Conservation (phyloP, 2,329 filamentous ascomycete genomes). For the Aureobasidium namibiae region DNA sequence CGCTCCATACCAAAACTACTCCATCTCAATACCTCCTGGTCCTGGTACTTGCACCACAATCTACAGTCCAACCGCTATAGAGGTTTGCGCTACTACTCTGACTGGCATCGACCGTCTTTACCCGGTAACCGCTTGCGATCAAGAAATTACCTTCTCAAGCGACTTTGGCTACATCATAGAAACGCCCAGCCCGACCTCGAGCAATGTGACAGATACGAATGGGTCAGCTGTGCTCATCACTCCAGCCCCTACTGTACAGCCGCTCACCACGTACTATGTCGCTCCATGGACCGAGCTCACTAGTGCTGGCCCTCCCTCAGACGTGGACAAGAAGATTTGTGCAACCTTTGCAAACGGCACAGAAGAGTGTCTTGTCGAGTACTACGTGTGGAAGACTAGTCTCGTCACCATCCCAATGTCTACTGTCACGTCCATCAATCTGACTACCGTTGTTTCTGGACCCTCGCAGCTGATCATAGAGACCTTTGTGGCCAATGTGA, state of each 20-base stretch:
- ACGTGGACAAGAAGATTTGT: slow-evolving; percentile 37
- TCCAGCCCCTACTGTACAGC: slow-evolving; percentile 30
- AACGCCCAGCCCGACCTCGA: slow-evolving; percentile 26
- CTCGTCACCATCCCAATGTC: slow-evolving; percentile 31
- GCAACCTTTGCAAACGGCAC: slow-evolving; percentile 27
- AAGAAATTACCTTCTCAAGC: slow-evolving; percentile 40
- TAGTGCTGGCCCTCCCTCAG: slow-evolving; percentile 28
- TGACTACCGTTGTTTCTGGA: slow-evolving; percentile 32
- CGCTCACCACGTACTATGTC: slow-evolving; percentile 36
- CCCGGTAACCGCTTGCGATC: slow-evolving; percentile 34
- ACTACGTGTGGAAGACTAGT: slow-evolving; percentile 35
- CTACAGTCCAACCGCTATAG: slow-evolving; percentile 33
- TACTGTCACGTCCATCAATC: slow-evolving; percentile 28
- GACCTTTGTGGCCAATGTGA: slow-evolving; percentile 31
- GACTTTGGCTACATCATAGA: slow-evolving; percentile 36
- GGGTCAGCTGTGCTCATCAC: slow-evolving; percentile 24
- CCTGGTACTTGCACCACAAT: slow-evolving; percentile 32
- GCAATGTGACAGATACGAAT: background rate
- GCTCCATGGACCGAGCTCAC: slow-evolving; percentile 38
- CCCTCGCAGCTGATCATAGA: slow-evolving; percentile 30
- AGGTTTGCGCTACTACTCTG: slow-evolving; percentile 37
- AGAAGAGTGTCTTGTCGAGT: slow-evolving; percentile 32
- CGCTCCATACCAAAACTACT: slow-evolving; percentile 31
- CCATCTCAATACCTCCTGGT: slow-evolving; percentile 24
- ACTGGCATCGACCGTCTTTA: slow-evolving; percentile 33